Percentiles rank a stretch among this genome's conserved stretches.
These are phyloP conservation scores for Tilletia indica DNA, from an alignment of 1,284 basidiomycete genomes.

Conservation along the genomic window DNA sequence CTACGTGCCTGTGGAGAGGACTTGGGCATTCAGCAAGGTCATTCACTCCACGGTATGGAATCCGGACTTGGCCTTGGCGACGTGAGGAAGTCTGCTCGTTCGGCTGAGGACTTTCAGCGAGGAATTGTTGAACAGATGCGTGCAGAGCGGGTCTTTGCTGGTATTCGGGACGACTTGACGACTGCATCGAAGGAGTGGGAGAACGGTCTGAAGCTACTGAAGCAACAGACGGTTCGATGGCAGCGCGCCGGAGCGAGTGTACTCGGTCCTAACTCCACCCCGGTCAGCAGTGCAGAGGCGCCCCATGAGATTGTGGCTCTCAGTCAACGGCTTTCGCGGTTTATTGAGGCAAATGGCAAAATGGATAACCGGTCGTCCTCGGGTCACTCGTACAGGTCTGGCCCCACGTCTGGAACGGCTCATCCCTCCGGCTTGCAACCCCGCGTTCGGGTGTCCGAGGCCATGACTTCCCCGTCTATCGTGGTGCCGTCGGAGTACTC, in stretches of 20 bases:
- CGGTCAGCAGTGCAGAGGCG: not conserved
- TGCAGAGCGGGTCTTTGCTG: conserved; percentile 37
- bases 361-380: not conserved
- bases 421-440: not conserved
- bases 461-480: conserved; percentile 6
- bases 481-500: not conserved
- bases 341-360: conserved; percentile 14
- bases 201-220: conserved; percentile 37
- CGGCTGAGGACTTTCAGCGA: not conserved
- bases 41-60: conserved; percentile 39
- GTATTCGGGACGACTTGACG: conserved; percentile 47
- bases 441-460: conserved; percentile 15
- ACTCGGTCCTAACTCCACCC: not conserved
- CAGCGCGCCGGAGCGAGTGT: not conserved
- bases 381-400: conserved; percentile 5
- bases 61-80: not conserved
- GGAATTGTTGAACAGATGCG: conserved; percentile 19
- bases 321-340: not conserved
- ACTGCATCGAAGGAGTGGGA: conserved; percentile 51
- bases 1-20: conserved; percentile 50
- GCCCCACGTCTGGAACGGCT: conserved; percentile 5
- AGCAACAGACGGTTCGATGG: conserved; percentile 23
- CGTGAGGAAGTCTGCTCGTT: not conserved
- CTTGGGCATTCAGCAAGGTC: conserved; percentile 29
- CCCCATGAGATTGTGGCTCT: conserved; percentile 20